A percentile compares a stretch with the other conserved stretches of the same genome.
Evolutionary conservation across 2,329 filamentous ascomycete genomes (phyloP).

Genomic region (Ascochyta lentis): DNA sequence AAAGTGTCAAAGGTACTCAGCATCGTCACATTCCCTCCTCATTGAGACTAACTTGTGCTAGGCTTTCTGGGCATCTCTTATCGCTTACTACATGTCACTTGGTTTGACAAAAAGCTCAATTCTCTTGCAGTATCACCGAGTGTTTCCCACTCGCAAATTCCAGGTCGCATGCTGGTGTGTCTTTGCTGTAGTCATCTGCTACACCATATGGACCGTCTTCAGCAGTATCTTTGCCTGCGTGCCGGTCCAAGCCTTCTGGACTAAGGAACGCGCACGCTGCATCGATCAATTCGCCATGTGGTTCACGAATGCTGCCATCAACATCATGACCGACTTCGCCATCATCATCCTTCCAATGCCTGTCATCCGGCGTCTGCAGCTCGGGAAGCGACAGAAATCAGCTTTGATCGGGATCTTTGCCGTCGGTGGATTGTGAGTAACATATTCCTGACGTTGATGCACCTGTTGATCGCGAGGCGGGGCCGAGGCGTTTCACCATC

Average conservation of each 20-base stretch:
- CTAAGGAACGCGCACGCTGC: conserved; percentile 37
- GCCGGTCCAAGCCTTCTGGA: conserved; percentile 45
- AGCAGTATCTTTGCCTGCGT: conserved; percentile 43
- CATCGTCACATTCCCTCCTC: neutral
- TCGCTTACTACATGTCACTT: conserved; percentile 44
- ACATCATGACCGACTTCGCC: conserved; percentile 43
- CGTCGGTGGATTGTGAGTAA: conserved; percentile 50
- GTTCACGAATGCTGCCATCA: conserved; percentile 41
- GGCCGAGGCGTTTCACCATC: conserved; percentile 4
- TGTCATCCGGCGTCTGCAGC: conserved; percentile 41
- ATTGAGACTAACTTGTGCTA: conserved; percentile 14
- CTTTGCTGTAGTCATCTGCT: conserved; percentile 35
- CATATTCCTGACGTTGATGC: neutral
- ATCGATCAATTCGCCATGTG: conserved; percentile 42
- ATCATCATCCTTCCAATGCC: conserved; percentile 47
- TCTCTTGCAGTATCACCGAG: conserved; percentile 41
- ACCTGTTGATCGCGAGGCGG: conserved; percentile 1
- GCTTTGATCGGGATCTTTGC: conserved; percentile 48
- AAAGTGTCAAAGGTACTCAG: conserved; percentile 34
- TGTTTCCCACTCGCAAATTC: conserved; percentile 40
- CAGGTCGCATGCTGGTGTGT: conserved; percentile 31
- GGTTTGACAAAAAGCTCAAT: conserved; percentile 44
- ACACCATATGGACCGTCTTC: conserved; percentile 42
- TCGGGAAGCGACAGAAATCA: conserved; percentile 46
- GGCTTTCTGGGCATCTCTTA: conserved; percentile 44